phyloP scores from a whole-genome alignment of 2,329 filamentous ascomycete species.

The Lecanicillium sp. region DNA sequence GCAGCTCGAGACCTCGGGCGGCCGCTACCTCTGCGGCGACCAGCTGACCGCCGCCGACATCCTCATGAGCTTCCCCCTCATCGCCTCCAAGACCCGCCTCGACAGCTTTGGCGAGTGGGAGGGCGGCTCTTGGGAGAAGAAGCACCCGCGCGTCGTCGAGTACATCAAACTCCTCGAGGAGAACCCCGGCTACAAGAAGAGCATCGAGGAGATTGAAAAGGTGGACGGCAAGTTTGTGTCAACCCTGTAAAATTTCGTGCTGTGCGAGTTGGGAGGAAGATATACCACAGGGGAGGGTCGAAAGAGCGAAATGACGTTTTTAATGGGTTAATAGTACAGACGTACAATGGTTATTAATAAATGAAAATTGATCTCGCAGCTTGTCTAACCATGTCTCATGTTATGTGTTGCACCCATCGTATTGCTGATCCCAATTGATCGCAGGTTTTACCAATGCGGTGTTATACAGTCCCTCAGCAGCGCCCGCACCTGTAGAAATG shows the following conservation, averaged over 20 bases:
- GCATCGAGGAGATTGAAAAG: conserved; percentile 40
- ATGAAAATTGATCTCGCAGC: too few species aligned
- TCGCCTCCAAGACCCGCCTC: conserved; percentile 33
- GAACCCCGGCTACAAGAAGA: conserved; percentile 39
- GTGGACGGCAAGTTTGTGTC: conserved; percentile 33
- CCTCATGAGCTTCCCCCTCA: conserved; percentile 44
- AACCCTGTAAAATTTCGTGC: conserved; percentile 2
- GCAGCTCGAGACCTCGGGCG: conserved; percentile 37
- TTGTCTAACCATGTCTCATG: too few species aligned
- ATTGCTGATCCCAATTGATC: too few species aligned
- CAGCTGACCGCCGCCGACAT: conserved; percentile 45
- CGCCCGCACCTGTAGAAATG: too few species aligned
- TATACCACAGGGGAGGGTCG: background rate
- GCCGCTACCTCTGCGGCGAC: conserved; percentile 40
- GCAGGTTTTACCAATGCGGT: too few species aligned
- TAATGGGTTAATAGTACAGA: too few species aligned
- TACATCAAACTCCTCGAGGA: conserved; percentile 38
- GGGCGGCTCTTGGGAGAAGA: conserved; percentile 26
- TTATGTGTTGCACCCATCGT: too few species aligned
- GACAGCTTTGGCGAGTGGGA: conserved; percentile 34
- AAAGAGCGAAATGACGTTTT: background rate
- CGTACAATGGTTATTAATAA: too few species aligned
- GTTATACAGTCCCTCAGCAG: too few species aligned
- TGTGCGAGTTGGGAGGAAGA: too few species aligned
- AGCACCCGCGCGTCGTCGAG: conserved; percentile 36